Percentiles rank a stretch among this genome's conserved stretches.
Conservation (phyloP, 306 rosid genomes). For the Nissolia schottii region DNA sequence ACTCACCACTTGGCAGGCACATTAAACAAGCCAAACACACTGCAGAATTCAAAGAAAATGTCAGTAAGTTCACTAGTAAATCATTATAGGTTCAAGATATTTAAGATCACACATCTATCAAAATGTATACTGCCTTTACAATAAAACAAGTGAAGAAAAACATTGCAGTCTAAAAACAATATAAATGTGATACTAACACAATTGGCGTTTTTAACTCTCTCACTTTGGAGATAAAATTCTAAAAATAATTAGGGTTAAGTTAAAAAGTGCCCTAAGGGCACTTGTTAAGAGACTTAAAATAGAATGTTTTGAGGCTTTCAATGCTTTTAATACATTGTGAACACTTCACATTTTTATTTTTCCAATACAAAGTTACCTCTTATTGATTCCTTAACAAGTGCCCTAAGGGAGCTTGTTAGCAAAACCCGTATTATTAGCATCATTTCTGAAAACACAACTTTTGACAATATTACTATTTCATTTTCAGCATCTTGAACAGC, state of each 20-base stretch:
- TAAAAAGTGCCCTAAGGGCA: no score
- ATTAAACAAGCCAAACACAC: conserved; percentile 90
- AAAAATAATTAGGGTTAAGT: no score
- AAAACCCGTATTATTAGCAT: no score
- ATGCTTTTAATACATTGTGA: no score
- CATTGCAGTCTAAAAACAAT: conserved; percentile 2
- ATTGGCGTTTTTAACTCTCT: background rate
- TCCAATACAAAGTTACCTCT: no score
- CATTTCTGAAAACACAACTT: conserved; percentile 10
- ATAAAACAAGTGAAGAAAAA: conserved; percentile 17
- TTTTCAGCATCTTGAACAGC: background rate
- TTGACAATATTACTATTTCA: background rate
- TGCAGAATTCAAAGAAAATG: conserved; percentile 42
- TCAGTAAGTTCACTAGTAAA: conserved; percentile 12
- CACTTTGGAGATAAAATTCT: background rate
- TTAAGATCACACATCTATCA: background rate
- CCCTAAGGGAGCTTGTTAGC: no score
- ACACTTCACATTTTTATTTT: no score
- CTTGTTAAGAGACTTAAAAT: no score
- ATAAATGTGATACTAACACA: background rate
- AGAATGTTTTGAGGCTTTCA: no score
- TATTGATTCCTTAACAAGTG: no score
- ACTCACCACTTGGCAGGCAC: conserved; percentile 93
- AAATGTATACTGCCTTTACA: background rate
- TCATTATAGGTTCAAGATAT: background rate